phyloP scores from a whole-genome alignment of 2,329 filamentous ascomycete species.

The Pseudogymnoascus sp. region DNA sequence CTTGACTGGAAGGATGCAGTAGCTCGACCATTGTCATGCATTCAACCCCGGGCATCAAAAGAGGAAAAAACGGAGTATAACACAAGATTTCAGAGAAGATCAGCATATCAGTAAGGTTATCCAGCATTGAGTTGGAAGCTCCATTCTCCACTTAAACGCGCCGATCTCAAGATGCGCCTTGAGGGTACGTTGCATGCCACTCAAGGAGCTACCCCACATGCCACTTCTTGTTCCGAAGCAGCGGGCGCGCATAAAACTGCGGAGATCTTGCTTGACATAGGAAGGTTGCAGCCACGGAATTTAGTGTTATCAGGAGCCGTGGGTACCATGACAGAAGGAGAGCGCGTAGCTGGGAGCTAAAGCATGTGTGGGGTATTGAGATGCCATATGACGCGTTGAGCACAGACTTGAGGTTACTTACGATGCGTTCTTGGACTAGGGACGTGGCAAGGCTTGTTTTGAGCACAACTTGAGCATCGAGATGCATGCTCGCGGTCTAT shows the following conservation, averaged over 20 bases:
- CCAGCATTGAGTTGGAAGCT: background rate
- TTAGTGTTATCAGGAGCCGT: background rate
- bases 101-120: background rate
- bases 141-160: background rate
- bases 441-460: slow-evolving; percentile 1
- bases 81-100: background rate
- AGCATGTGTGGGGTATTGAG: background rate
- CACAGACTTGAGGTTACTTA: background rate
- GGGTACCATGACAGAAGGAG: background rate
- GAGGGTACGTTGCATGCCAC: background rate
- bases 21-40: background rate
- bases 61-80: background rate
- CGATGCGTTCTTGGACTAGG: background rate
- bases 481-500: background rate
- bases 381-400: background rate
- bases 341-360: too few species aligned
- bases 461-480: background rate
- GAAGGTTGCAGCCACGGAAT: background rate
- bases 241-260: background rate
- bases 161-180: background rate
- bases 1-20: background rate
- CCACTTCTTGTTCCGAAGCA: background rate
- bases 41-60: background rate
- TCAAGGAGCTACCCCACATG: background rate
- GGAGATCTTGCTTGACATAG: background rate